A percentile compares a stretch with the other conserved stretches of the same genome.
phyloP scores from a whole-genome alignment of 768 basidiomycete genomes.

The Russula lepida region DNA sequence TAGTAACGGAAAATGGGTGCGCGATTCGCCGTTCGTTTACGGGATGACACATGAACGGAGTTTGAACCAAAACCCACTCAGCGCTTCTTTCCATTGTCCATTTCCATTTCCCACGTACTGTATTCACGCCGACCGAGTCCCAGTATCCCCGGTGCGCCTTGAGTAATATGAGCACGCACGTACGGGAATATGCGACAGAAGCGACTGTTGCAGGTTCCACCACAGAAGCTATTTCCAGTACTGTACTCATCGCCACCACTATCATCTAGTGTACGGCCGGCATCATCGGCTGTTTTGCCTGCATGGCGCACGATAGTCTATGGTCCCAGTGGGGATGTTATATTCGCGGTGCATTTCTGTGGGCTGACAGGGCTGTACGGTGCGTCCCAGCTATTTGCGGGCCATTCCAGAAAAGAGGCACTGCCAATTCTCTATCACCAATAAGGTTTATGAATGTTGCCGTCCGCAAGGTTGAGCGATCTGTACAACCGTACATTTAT shows the following conservation, averaged over 20 bases:
- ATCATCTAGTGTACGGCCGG: slow-evolving; percentile 69
- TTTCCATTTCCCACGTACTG: slow-evolving; percentile 50
- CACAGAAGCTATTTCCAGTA: slow-evolving; percentile 32
- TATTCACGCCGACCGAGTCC: slow-evolving; percentile 62
- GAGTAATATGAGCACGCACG: no score
- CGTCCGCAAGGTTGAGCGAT: no score
- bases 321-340: no score
- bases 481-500: no score
- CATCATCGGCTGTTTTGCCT: slow-evolving; percentile 64
- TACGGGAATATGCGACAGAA: slow-evolving; percentile 68
- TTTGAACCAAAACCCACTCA: slow-evolving; percentile 43
- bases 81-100: slow-evolving; percentile 70
- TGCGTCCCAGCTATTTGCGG: no score
- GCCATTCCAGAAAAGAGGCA: no score
- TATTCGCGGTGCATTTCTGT: no score
- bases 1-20: not conserved
- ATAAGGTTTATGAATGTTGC: no score
- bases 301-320: slow-evolving; percentile 34
- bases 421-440: no score
- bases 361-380: no score
- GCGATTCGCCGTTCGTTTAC: not conserved
- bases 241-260: slow-evolving; percentile 52
- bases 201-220: slow-evolving; percentile 48
- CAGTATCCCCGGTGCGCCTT: slow-evolving; percentile 76
- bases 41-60: slow-evolving; percentile 24